These are phyloP conservation scores for Wickerhamomyces kurtzmanii DNA, from an alignment of 805 yeast genomes.

Conservation along the genomic window DNA sequence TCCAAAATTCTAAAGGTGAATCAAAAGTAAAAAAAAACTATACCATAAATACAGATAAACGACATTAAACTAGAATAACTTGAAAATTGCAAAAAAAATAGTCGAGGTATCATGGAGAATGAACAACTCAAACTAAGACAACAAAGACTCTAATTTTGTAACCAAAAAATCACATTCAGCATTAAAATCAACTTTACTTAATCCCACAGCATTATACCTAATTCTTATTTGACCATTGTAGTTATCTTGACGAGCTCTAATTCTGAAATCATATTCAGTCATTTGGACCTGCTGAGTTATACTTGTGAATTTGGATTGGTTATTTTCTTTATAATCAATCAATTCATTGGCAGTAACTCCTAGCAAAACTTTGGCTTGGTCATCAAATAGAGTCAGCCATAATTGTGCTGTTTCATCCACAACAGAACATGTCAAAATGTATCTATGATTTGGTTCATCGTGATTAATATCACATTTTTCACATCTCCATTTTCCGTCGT, in stretches of 20 bases:
- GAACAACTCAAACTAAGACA: too few relatives aligned
- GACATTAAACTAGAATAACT: too few relatives aligned
- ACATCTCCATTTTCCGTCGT: conserved; percentile 82
- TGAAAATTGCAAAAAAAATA: too few relatives aligned
- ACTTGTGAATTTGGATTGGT: conserved; percentile 33
- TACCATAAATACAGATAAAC: too few relatives aligned
- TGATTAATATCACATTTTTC: conserved; percentile 76
- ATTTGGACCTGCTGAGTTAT: conserved; percentile 42
- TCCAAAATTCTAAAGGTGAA: too few relatives aligned
- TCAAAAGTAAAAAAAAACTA: too few relatives aligned
- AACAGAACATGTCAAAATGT: conserved; percentile 66
- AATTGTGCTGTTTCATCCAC: conserved; percentile 75
- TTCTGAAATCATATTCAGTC: conserved; percentile 63
- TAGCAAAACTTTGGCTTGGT: conserved; percentile 61
- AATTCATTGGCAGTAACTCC: conserved; percentile 56
- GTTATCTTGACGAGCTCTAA: conserved; percentile 75
- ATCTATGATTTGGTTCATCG: conserved; percentile 67
- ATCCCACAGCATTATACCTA: conserved; percentile 56
- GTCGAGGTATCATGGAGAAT: too few relatives aligned
- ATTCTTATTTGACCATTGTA: conserved; percentile 73
- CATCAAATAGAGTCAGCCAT: conserved; percentile 85
- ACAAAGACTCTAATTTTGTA: conserved; percentile 16
- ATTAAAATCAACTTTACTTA: conserved; percentile 42
- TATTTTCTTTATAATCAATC: conserved; percentile 33
- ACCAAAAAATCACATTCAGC: conserved; percentile 54